A percentile compares a stretch with the other conserved stretches of the same genome.
Evolutionary conservation across 1,284 basidiomycete genomes (phyloP).

Genomic region (Cerrena zonata): DNA sequence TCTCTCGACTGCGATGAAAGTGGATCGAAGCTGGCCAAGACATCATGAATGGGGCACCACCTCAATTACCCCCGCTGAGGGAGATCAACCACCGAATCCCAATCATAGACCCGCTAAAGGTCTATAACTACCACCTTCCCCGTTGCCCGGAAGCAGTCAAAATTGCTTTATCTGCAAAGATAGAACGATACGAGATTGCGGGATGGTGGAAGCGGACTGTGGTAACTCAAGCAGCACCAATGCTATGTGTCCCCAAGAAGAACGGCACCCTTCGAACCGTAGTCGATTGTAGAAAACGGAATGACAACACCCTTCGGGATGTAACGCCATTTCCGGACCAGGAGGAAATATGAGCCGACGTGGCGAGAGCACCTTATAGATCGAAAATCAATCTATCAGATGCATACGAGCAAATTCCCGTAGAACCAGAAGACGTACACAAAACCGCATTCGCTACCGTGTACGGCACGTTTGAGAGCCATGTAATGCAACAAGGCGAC

Average conservation of each 20-base stretch:
- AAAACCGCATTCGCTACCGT: no score
- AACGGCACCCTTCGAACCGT: constrained; percentile 20
- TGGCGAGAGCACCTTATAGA: constrained; percentile 17
- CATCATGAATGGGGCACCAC: constrained; percentile 3
- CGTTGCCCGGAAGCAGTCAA: constrained; percentile 20
- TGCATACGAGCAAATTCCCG: constrained; percentile 22
- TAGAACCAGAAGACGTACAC: no score
- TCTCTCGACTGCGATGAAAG: no score
- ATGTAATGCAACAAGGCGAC: constrained; percentile 30
- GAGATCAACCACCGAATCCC: constrained; percentile 24
- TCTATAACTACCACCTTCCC: constrained; percentile 19
- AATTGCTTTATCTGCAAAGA: constrained; percentile 18
- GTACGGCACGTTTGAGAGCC: constrained; percentile 21
- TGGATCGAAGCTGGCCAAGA: not conserved
- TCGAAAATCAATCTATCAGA: constrained; percentile 26
- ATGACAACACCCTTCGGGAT: constrained; percentile 27
- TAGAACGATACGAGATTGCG: constrained; percentile 16
- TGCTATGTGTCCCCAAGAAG: constrained; percentile 20
- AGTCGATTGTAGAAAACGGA: constrained; percentile 19
- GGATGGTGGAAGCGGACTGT: no score
- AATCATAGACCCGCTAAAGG: constrained; percentile 20
- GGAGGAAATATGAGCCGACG: constrained; percentile 23
- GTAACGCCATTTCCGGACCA: constrained; percentile 30
- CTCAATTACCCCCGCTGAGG: constrained; percentile 15
- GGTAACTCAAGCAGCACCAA: no score